These are phyloP conservation scores for Inga leiocalycina DNA, from an alignment of 306 rosid species.

Conservation along the genomic window DNA sequence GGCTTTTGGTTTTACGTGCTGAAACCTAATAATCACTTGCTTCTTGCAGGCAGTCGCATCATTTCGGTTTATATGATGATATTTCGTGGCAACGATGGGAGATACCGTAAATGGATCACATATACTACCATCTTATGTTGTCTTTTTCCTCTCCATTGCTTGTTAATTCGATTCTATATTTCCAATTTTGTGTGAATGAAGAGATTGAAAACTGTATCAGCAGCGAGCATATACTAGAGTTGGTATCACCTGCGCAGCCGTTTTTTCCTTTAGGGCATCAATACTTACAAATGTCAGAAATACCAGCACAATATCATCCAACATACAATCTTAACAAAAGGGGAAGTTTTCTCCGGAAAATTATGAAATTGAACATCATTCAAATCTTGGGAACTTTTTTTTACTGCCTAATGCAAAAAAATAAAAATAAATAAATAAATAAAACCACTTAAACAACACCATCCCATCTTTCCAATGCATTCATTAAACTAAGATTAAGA, in stretches of 20 bases:
- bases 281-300: not conserved
- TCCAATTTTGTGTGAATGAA: not conserved
- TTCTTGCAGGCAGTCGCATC: conserved; percentile 78
- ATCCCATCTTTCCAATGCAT: not conserved
- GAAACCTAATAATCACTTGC: conserved; percentile 31
- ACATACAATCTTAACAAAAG: conserved; percentile 20
- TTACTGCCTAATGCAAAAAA: not conserved
- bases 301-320: conserved; percentile 7
- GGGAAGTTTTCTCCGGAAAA: not conserved
- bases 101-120: not conserved
- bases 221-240: not conserved
- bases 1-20: conserved; percentile 16
- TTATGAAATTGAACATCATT: not conserved
- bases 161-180: not conserved
- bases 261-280: not conserved
- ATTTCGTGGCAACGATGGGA: conserved; percentile 10
- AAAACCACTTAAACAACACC: too few relatives aligned
- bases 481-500: not conserved
- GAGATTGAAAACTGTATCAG: not conserved
- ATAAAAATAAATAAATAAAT: too few relatives aligned
- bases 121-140: not conserved
- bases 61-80: conserved; percentile 58
- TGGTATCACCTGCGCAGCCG: not conserved
- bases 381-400: not conserved
- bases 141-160: not conserved